Percentiles rank a stretch among this genome's conserved stretches.
Evolutionary conservation across 192 early-diverging fungal genomes (phyloP).

Genomic region (Mortierella claussenii): DNA sequence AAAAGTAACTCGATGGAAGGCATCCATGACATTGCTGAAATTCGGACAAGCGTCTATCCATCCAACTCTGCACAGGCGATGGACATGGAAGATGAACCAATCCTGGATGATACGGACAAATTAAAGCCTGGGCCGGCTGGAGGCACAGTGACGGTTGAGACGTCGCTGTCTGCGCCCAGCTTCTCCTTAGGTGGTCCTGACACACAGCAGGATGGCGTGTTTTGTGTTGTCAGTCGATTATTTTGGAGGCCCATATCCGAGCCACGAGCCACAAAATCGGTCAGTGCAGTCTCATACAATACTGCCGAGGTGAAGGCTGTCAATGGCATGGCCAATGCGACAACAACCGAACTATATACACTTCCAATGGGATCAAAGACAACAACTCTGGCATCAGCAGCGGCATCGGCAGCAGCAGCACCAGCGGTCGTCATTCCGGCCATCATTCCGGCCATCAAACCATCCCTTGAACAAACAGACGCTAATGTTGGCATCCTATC

Average conservation of each 20-base stretch:
- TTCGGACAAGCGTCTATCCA: too few relatives aligned
- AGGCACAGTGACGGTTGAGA: background rate
- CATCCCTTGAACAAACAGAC: too few relatives aligned
- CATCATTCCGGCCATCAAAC: too few relatives aligned
- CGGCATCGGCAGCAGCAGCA: too few relatives aligned
- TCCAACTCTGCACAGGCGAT: conserved; percentile 1
- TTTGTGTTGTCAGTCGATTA: conserved; percentile 49
- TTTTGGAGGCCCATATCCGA: conserved; percentile 46
- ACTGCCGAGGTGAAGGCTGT: background rate
- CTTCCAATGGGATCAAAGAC: too few relatives aligned
- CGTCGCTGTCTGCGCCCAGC: background rate
- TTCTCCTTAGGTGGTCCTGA: background rate
- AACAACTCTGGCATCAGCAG: too few relatives aligned
- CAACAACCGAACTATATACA: background rate
- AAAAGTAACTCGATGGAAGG: conserved; percentile 24
- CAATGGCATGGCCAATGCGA: background rate
- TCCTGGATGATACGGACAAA: background rate
- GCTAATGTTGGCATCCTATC: too few relatives aligned
- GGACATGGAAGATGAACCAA: background rate
- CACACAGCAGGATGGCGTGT: conserved; percentile 40
- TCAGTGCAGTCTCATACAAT: background rate
- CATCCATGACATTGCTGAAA: too few relatives aligned
- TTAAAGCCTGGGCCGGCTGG: background rate
- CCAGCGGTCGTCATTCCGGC: too few relatives aligned
- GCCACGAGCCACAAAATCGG: background rate